phyloP scores from a whole-genome alignment of 768 basidiomycete species.

The Gymnopilus dilepis region DNA sequence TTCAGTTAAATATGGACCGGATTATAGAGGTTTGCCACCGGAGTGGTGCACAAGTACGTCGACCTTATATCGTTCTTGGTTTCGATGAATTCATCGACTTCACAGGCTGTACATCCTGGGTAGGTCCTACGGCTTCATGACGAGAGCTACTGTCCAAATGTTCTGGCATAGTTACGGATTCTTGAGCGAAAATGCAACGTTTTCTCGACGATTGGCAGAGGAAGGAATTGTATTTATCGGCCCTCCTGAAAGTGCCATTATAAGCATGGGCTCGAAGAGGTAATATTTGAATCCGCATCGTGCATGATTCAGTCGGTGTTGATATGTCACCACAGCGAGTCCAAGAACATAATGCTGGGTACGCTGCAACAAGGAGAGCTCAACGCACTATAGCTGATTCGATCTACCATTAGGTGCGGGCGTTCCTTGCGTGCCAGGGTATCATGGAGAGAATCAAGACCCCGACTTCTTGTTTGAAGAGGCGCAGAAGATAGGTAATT shows the following conservation, averaged over 20 bases:
- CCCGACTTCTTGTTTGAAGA: constrained; percentile 69
- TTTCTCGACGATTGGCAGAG: constrained; percentile 73
- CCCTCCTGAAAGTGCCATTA: constrained; percentile 85
- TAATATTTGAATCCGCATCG: not conserved
- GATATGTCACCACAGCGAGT: constrained; percentile 55
- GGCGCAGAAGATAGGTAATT: constrained; percentile 70
- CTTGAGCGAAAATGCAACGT: constrained; percentile 88
- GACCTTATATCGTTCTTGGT: not conserved
- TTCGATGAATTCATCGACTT: constrained; percentile 7
- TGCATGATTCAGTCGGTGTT: not conserved
- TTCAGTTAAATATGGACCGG: constrained; percentile 83
- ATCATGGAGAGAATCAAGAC: constrained; percentile 86
- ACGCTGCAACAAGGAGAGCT: constrained; percentile 25
- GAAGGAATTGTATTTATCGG: constrained; percentile 91
- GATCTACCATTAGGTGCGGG: constrained; percentile 62
- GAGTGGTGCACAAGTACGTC: constrained; percentile 82
- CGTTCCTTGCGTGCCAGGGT: constrained; percentile 94
- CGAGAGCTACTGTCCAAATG: not conserved
- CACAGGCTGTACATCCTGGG: constrained; percentile 91
- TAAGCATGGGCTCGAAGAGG: constrained; percentile 97
- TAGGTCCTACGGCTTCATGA: constrained; percentile 35
- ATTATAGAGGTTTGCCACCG: constrained; percentile 82
- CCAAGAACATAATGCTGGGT: constrained; percentile 94
- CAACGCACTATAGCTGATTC: not conserved
- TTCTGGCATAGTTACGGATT: constrained; percentile 73